These are phyloP conservation scores for Dillenia turbinata DNA, from an alignment of 164 flowering plant species.

Conservation along the genomic window DNA sequence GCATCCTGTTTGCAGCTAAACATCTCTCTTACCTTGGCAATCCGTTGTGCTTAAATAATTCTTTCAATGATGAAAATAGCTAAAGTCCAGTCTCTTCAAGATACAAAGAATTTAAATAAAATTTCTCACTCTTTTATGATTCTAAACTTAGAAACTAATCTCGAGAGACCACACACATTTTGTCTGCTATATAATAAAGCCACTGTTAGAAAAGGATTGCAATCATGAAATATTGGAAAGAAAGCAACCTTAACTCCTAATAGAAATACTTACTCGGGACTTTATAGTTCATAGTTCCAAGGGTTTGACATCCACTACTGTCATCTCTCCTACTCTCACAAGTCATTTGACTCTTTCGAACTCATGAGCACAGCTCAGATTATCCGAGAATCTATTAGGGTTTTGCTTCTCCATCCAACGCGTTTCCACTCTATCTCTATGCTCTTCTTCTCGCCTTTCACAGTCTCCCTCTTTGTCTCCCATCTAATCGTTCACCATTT, in stretches of 20 bases:
- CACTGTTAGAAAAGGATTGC: background rate
- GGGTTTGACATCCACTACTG: background rate
- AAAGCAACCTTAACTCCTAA: constrained; percentile 21
- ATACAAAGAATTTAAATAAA: too few species aligned
- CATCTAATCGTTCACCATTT: constrained; percentile 27
- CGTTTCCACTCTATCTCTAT: constrained; percentile 34
- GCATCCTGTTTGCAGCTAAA: too few species aligned
- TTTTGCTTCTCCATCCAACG: constrained; percentile 30
- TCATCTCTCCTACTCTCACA: constrained; percentile 7
- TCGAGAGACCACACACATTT: too few species aligned
- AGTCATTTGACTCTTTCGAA: constrained; percentile 20
- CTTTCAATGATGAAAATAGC: too few species aligned
- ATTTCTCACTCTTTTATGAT: too few species aligned
- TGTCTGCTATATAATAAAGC: too few species aligned
- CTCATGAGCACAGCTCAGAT: constrained; percentile 25
- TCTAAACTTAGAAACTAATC: too few species aligned
- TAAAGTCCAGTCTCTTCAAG: too few species aligned
- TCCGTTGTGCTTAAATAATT: too few species aligned
- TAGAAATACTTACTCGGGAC: background rate
- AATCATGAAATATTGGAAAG: constrained; percentile 26
- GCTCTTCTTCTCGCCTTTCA: constrained; percentile 35
- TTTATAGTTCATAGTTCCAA: background rate
- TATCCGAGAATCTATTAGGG: constrained; percentile 30
- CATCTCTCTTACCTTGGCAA: too few species aligned
- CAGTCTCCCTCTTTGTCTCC: constrained; percentile 30